phyloP scores from a whole-genome alignment of 768 basidiomycete species.

The Termitomyces sp. region DNA sequence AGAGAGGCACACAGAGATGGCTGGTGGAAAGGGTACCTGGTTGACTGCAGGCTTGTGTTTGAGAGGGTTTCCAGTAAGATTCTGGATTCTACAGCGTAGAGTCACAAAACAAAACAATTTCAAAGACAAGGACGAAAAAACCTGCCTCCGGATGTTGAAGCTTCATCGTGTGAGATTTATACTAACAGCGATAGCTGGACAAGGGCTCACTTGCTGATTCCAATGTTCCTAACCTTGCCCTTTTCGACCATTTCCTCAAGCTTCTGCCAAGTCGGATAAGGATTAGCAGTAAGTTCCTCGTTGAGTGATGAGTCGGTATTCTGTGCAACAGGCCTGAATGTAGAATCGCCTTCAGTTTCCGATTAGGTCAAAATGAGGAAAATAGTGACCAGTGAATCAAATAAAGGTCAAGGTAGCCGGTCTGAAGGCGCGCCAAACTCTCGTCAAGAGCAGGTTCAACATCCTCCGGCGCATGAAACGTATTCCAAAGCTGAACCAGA shows the following conservation, averaged over 20 bases:
- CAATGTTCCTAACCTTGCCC: conserved; percentile 76
- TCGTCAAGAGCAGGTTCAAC: conserved; percentile 65
- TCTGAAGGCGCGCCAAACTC: conserved; percentile 8
- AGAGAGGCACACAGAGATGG: background rate
- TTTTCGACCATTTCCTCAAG: conserved; percentile 74
- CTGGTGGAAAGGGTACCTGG: conserved; percentile 31
- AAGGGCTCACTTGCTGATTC: conserved; percentile 69
- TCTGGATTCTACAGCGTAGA: conserved; percentile 36
- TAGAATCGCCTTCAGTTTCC: background rate
- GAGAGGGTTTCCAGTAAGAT: conserved; percentile 55
- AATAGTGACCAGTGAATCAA: conserved; percentile 67
- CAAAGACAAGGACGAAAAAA: background rate
- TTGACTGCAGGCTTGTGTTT: conserved; percentile 66
- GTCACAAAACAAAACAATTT: conserved; percentile 12
- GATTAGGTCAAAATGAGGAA: background rate
- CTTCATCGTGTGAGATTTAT: conserved; percentile 19
- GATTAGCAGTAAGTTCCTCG: conserved; percentile 56
- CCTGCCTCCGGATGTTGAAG: conserved; percentile 56
- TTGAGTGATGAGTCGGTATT: conserved; percentile 41
- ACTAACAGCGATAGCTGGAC: background rate
- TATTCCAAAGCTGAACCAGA: conserved; percentile 61
- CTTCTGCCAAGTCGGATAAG: conserved; percentile 77
- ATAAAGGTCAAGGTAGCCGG: conserved; percentile 44
- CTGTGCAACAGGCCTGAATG: conserved; percentile 59
- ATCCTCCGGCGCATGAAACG: conserved; percentile 69